Evolutionary conservation across 2,329 filamentous ascomycete genomes (phyloP).

Genomic region (Cercospora citrullina): DNA sequence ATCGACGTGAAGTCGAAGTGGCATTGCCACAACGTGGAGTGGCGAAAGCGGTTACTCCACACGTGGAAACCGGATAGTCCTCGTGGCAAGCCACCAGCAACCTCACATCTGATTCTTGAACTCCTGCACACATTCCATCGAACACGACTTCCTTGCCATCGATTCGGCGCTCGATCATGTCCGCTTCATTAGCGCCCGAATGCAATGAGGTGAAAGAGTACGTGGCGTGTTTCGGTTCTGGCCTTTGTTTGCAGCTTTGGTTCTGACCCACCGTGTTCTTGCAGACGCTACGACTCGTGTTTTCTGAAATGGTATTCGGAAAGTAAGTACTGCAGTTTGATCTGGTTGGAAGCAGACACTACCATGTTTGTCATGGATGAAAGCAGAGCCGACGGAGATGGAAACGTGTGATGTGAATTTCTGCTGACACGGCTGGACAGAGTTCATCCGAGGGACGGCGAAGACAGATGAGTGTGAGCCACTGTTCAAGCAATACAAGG

Average conservation of each 20-base stretch:
- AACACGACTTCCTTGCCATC: background rate
- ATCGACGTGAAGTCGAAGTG: background rate
- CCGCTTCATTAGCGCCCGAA: slow-evolving; percentile 88
- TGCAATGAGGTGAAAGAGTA: slow-evolving; percentile 97
- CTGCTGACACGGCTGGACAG: slow-evolving; percentile 41
- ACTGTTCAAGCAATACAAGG: slow-evolving; percentile 85
- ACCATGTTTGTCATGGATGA: background rate
- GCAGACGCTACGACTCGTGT: slow-evolving; percentile 90
- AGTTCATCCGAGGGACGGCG: slow-evolving; percentile 84
- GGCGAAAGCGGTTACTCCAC: background rate
- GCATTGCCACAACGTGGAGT: background rate
- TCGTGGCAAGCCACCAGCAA: background rate
- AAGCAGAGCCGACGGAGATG: background rate
- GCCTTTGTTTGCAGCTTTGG: background rate
- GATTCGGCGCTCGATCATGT: slow-evolving; percentile 60
- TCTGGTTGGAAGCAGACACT: background rate
- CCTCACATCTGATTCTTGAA: background rate
- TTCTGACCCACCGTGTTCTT: background rate
- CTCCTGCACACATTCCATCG: background rate
- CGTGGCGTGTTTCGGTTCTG: background rate
- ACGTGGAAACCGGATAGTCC: background rate
- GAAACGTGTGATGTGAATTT: background rate
- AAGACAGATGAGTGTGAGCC: slow-evolving; percentile 81
- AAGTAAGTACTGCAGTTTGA: slow-evolving; percentile 60
- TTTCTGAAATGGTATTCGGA: slow-evolving; percentile 99